Base-by-base conservation (phyloP, 352 stramenopile genomes). In the Halophytophthora batemanensis region DNA sequence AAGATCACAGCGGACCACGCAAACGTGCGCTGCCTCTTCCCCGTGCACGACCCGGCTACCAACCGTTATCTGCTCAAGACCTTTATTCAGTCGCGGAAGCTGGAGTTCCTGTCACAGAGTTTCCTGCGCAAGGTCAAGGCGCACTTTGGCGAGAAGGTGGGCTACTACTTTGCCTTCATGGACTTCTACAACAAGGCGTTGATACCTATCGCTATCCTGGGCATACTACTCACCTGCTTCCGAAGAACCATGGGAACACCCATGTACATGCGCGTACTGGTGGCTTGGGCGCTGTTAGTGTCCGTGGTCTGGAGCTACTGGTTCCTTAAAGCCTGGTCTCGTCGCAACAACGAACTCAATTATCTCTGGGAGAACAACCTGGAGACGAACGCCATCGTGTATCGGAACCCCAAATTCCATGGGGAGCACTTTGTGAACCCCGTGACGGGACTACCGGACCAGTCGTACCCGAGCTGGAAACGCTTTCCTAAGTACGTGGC, bases 111-210 rank as follows among this genome's bases (percentile, higher is more conserved):
- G 7, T 84, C 80, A 15, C 59, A 78, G 29, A 64, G 54, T 31
- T 91, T 89, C 36, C 50, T 87, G 8, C 47, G 44, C 19, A 80
- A 87, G 45, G 64, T 90, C 44, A 83, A 71, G 55, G 77, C 71
- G 43, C 77, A 93, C 45, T 93, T 93, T 64, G 82, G 82, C 28
- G 82, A 91, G 56, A 90, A 90, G 48, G 80, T 93, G 15, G 80
- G 80, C 17, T 93, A 87, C 56, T 93, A 93, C 49, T 93, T 93
- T 36, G 78, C 79, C 10, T 93, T 90, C 53, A 86, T 87, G 56
- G 78, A 90, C 65, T 89, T 83, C 41, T 93, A 93, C 78, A 93
- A 91, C 63, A 93, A 90, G 54, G 61, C 77, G 39, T 59, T 93
- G 23, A 54, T 88, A 10, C 82, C 80, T n/a, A 84, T 93, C 40